Conservation (phyloP, 345 rosid genomes). For the Pugionium dolabratum region DNA sequence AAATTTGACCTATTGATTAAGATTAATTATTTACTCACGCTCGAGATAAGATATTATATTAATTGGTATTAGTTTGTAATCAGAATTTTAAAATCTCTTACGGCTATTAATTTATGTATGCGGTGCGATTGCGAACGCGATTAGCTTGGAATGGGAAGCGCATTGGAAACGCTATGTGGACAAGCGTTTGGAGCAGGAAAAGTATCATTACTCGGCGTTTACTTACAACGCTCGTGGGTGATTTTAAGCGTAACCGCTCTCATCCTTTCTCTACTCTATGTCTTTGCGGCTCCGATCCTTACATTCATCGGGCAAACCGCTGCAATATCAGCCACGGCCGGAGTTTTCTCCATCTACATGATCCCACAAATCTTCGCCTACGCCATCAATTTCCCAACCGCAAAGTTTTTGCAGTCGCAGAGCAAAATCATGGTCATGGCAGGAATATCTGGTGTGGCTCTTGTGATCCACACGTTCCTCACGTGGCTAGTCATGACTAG, state of each 20-base stretch:
- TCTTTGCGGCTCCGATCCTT: constrained; percentile 59
- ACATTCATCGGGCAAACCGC: constrained; percentile 70
- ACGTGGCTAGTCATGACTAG: constrained; percentile 75
- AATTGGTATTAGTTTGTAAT: no score
- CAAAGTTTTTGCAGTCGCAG: constrained; percentile 85
- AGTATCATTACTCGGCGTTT: constrained; percentile 76
- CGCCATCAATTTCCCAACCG: constrained; percentile 68
- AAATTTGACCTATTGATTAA: neutral
- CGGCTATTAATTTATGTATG: neutral
- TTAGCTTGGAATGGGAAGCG: constrained; percentile 98
- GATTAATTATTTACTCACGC: no score
- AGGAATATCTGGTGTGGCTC: constrained; percentile 52
- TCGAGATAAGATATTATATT: no score
- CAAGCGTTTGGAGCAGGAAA: constrained; percentile 92
- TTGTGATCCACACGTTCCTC: constrained; percentile 56
- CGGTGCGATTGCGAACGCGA: constrained; percentile 5
- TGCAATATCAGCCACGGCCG: constrained; percentile 63
- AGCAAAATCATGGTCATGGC: constrained; percentile 93
- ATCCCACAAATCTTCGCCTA: constrained; percentile 84
- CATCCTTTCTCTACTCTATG: constrained; percentile 53
- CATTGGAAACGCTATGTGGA: constrained; percentile 89
- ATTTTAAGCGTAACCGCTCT: constrained; percentile 63
- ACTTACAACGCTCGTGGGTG: constrained; percentile 93
- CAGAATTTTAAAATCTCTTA: neutral
- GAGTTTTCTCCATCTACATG: constrained; percentile 72